Evolutionary conservation across 78 protist genomes (phyloP), one percentile per base, ranked within the genome.

Genomic region (Emiliania huxleyi): DNA sequence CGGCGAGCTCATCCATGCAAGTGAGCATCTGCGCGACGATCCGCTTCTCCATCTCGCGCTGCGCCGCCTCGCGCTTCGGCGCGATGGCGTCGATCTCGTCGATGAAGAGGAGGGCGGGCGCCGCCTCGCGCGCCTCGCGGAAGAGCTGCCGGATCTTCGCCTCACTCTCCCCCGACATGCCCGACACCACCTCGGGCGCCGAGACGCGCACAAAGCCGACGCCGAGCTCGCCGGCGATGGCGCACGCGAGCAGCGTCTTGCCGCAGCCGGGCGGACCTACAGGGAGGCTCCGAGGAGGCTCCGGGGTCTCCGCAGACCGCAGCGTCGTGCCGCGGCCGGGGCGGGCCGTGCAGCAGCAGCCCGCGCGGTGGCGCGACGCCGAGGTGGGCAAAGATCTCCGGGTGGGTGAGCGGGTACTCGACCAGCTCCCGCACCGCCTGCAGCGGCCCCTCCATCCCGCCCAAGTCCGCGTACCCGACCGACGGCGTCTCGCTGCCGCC

Each of bases 201-300:
- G 97, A 94, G 91, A 98, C 84, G 15, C 69, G 84, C 75, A 96
- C 75, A 42, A 96, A 97, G 25, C 98, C 90, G 0, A 96, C 91
- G 91, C 87, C 87, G 26, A 85, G 43, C 77, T 94, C 98, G 44
- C 98, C 98, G 0, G 98, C 99, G 37, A 98, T 96, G 2, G 99
- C 98, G 40, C 93, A 52, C 21, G 98, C 99, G 87, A 98, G 95
- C 45, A 96, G 62, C 11, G 99, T 98, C 92, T 98, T 98, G 23
- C 99, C 99, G 90, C 97, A 92, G 42, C 99, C 99, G 8, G 99
- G 99, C n/a, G n/a, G n/a, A n/a, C n/a, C n/a, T n/a, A n/a, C n/a
- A n/a, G n/a, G n/a, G n/a, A n/a, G n/a, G n/a, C n/a, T n/a, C n/a
- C n/a, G n/a, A n/a, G n/a, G n/a, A n/a, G n/a, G n/a, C n/a, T n/a